phyloP scores from a whole-genome alignment of 495 filamentous ascomycete species.

The Podospora appendiculata region DNA sequence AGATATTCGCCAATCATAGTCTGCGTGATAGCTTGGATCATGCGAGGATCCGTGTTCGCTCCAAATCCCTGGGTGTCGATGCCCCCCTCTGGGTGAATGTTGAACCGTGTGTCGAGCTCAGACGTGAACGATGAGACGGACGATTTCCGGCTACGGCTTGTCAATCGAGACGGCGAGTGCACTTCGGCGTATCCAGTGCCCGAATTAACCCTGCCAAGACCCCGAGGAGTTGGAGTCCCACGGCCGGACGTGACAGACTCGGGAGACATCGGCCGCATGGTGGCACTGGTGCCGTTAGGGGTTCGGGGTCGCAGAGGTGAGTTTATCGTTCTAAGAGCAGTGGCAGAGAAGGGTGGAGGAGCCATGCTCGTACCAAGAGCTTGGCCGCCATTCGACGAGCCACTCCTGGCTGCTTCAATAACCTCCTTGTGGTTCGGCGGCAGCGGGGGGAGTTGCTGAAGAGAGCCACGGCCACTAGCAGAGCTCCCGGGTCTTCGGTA shows the following conservation, averaged over 20 bases:
- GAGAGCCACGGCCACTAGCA: constrained; percentile 44
- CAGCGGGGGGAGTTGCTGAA: constrained; percentile 54
- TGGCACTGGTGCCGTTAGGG: constrained; percentile 36
- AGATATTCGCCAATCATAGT: constrained; percentile 99
- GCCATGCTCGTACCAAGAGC: constrained; percentile 59
- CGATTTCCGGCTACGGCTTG: constrained; percentile 52
- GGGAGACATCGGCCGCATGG: constrained; percentile 28
- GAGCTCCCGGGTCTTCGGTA: constrained; percentile 59
- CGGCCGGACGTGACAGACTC: constrained; percentile 20
- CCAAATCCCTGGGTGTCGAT: constrained; percentile 53
- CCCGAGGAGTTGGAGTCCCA: constrained; percentile 34
- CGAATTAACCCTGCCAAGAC: constrained; percentile 17
- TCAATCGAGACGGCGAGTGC: constrained; percentile 31
- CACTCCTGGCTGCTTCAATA: constrained; percentile 67
- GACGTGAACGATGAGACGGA: constrained; percentile 94
- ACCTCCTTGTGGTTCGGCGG: constrained; percentile 74
- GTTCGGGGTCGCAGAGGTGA: constrained; percentile 59
- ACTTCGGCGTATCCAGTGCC: constrained; percentile 29
- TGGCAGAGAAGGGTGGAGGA: constrained; percentile 76
- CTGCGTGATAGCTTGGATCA: constrained; percentile 99
- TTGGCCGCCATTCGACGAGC: constrained; percentile 38
- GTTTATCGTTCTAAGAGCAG: constrained; percentile 50
- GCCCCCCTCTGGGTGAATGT: constrained; percentile 53
- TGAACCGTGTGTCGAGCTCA: constrained; percentile 85
- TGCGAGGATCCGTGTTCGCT: constrained; percentile 77